Percentiles rank a stretch among this genome's conserved stretches.
Conservation (phyloP, 768 basidiomycete genomes). For the Russula compacta region DNA sequence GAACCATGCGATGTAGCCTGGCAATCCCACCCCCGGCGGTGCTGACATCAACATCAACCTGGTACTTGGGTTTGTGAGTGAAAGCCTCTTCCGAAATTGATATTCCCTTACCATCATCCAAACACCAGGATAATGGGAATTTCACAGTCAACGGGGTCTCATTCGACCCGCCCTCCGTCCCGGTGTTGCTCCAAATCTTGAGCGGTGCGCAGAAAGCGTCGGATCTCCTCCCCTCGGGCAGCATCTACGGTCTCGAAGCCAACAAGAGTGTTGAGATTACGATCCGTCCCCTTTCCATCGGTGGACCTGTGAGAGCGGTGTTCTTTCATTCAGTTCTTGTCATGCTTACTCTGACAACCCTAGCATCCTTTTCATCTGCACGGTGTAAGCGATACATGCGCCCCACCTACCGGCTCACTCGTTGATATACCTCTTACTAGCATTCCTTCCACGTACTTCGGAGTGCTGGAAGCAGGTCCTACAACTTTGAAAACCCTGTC, state of each 20-base stretch:
- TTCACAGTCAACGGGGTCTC: slow-evolving; percentile 28
- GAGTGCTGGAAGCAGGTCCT: slow-evolving; percentile 13
- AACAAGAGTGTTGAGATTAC: slow-evolving; percentile 42
- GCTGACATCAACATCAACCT: slow-evolving; percentile 22
- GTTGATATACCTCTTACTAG: not conserved
- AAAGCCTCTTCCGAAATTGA: not conserved
- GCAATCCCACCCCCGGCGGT: slow-evolving; percentile 7
- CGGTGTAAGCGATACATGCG: not conserved
- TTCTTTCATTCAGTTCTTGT: not conserved
- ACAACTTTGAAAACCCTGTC: slow-evolving; percentile 32
- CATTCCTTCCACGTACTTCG: slow-evolving; percentile 21
- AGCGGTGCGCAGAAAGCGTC: slow-evolving; percentile 40
- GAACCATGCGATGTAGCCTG: slow-evolving; percentile 9
- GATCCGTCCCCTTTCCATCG: slow-evolving; percentile 34
- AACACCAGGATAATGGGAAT: not conserved
- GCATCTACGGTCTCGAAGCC: slow-evolving; percentile 38
- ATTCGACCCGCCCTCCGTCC: slow-evolving; percentile 36
- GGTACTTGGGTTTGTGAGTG: slow-evolving; percentile 19
- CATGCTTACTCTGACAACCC: not conserved
- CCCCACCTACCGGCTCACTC: not conserved
- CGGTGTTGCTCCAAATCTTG: slow-evolving; percentile 51
- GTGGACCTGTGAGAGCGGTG: slow-evolving; percentile 26
- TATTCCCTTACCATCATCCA: not conserved
- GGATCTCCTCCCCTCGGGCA: slow-evolving; percentile 41
- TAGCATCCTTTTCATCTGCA: slow-evolving; percentile 16